Base-by-base conservation (phyloP, 441 rosid species). In the Erodium chrysanthum region DNA sequence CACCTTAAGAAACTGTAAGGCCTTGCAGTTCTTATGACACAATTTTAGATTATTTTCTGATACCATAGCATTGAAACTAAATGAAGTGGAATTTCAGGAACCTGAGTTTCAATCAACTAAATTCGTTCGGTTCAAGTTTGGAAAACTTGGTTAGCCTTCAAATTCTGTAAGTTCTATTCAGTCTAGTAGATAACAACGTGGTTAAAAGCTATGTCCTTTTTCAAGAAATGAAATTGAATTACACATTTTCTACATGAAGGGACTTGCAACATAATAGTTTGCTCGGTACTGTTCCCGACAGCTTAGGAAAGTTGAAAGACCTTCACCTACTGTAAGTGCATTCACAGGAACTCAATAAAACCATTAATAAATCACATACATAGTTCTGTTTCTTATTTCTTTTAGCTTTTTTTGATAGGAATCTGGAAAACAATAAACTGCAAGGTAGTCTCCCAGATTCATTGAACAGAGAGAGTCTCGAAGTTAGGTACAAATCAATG, bases 241-340 rank as follows among this genome's bases (percentile, higher is more conserved):
- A 8, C 35, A 18, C 59, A 61, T 54, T 48, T 44, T 54, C 6
- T 66, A 35, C 69, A 63, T 71, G 71, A 52, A 92, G 98, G 82
- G 98, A 92, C 84, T 79, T 92, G 84, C 89, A 79, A 70, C 86
- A 86, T 66, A 92, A 92, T 68, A 90, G 84, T 70, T 83, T 92
- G 66, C 80, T 79, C 15, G 98, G 96, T 71, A 78, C 73, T 70
- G 88, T 90, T 75, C 96, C 96, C 15, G 94, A 90, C 66, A 79
- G 73, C 68, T 71, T 90, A 70, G 96, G 96, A 78, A 80, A 83
- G 66, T 71, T 92, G 68, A 80, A 80, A 73, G 75, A 84, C 66
- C 96, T 92, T 74, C 89, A 80, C 76, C 78, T 87, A 23, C 77
- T 92, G 96, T 92, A 84, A 86, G 96, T 65, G 35, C 72, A 69